Base-by-base conservation (phyloP, 1,139 yeast species). In the Petasospora fabianii region DNA sequence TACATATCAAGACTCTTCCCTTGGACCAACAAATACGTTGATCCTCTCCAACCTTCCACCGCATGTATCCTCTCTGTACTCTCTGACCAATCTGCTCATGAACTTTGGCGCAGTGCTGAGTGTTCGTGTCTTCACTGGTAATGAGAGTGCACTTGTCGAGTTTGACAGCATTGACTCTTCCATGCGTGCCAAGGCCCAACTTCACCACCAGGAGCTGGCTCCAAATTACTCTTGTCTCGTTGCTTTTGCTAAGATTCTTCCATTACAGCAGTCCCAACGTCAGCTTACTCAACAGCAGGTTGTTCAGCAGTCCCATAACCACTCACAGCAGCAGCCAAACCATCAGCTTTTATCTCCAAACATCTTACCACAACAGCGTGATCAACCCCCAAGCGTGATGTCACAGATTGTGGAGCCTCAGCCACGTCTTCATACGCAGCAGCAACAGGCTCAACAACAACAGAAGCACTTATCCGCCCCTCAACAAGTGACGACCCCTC, bases 151-250 rank as follows among this genome's bases (percentile, higher is more conserved):
- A 0, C 69, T 87, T 47, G 81, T 85, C 24, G 94, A 84, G 59
- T 88, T 86, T 61, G 69, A 75, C 5, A 68, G 72, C 27, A 65
- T 84, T 12, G 96, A 86, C 34, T 68, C 79, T 29, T 95, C 97
- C 11, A 77, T 84, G 71, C 74, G 71, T 33, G 86, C 95, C 35
- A 81, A 81, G 55, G 83, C 84, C 5, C 77, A 71, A 35, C 74
- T 88, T 55, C 84, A 84, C 55, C 95, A 88, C 48, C 78, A 81
- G 51, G 97, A 90, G 56, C 69, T 92, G 29, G 75, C 80, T 45
- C 84, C 90, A 1, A 96, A 95, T 1, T 68, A 71, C 32, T 69
- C 75, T 21, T 73, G 85, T 55, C 69, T 75, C 39, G 80, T 79
- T 34, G 81, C 84, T 0, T 83, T 81, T 67, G 90, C 87, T 4